Percentiles rank a stretch among this genome's conserved stretches.
phyloP scores from a whole-genome alignment of 116 monocot genomes.

The Cymodocea nodosa region DNA sequence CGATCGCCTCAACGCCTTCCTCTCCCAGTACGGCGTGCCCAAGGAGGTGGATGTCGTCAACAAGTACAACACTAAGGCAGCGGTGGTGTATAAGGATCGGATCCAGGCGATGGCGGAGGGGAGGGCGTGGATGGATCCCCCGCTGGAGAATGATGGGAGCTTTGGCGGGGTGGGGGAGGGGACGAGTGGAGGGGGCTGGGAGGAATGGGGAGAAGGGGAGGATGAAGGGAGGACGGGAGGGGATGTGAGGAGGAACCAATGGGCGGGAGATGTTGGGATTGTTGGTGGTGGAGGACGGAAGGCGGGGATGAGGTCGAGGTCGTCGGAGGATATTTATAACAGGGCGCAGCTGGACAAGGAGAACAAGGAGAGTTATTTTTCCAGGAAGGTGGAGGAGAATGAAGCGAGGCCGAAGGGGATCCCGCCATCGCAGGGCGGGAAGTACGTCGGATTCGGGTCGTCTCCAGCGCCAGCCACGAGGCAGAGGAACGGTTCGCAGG shows the following conservation, averaged over 20 bases:
- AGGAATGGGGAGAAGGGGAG: constrained; percentile 50
- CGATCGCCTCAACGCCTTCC: constrained; percentile 59
- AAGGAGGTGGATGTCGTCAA: constrained; percentile 49
- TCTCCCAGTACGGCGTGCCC: constrained; percentile 40
- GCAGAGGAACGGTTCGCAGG: constrained; percentile 28
- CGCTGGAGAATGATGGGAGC: constrained; percentile 42
- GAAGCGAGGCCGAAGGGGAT: constrained; percentile 53
- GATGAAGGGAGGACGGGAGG: neutral
- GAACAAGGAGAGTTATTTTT: constrained; percentile 58
- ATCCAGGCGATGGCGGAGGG: constrained; percentile 59
- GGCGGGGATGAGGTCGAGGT: constrained; percentile 37
- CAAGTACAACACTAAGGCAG: constrained; percentile 72
- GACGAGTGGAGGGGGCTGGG: constrained; percentile 41
- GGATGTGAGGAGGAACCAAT: constrained; percentile 56
- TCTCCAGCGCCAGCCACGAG: constrained; percentile 20
- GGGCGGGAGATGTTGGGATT: constrained; percentile 38
- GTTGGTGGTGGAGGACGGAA: constrained; percentile 5
- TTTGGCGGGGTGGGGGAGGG: constrained; percentile 10
- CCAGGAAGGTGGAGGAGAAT: constrained; percentile 71
- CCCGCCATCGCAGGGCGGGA: constrained; percentile 77
- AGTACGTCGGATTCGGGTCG: constrained; percentile 86
- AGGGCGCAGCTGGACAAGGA: constrained; percentile 43
- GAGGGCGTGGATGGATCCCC: constrained; percentile 41
- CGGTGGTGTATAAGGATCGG: constrained; percentile 52
- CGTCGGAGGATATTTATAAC: constrained; percentile 58